Evolutionary conservation across 2,329 filamentous ascomycete genomes (phyloP), one percentile per base, ranked within the genome.

Genomic region (Trichophyton benhamiae): DNA sequence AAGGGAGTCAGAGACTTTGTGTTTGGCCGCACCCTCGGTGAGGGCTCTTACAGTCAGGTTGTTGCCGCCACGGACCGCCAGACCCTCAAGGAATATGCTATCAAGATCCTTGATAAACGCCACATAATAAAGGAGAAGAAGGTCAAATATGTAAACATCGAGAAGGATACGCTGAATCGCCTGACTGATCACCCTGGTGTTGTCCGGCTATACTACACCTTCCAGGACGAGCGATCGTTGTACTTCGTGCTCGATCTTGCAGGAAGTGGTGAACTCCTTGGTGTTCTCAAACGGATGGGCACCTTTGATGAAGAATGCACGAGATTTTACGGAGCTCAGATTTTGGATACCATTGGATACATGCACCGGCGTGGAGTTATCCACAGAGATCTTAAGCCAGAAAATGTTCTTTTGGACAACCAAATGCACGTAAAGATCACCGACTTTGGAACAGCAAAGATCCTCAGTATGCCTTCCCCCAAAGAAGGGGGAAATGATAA

Each of bases 51-150:
- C 81, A 97, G 92, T 70, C 96, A 91, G 7, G 94, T 99, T 42
- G 85, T 94, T 65, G 84, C 94, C 59, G 94, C 91, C 42, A 96
- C 91, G 3, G 94, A 99, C 74, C 86, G 92, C 64, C 90, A 96
- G 74, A 96, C 90, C 0, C 78, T 95, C 62, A 95, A 95, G 69
- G 92, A 99, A 73, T 97, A 97, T 71, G 94, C 94, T 27, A 91
- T 99, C 76, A 99, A 99, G 74, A 92, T 99, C 15, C 83, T 99
- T 55, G 94, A 99, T 76, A 99, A 99, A 77, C 85, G 91, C 69
- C 94, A 99, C 74, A 99, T 99, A 71, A 99, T 99, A 80, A 99
- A 97, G 76, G 94, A 99, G 77, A 97, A 96, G 76, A 99, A 99
- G 81, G 95, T 99, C 70, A 99, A 99, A 80, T 99, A 99, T 71